Base-by-base conservation (phyloP, 2,329 filamentous ascomycete genomes). In the Monosporascus sp. region DNA sequence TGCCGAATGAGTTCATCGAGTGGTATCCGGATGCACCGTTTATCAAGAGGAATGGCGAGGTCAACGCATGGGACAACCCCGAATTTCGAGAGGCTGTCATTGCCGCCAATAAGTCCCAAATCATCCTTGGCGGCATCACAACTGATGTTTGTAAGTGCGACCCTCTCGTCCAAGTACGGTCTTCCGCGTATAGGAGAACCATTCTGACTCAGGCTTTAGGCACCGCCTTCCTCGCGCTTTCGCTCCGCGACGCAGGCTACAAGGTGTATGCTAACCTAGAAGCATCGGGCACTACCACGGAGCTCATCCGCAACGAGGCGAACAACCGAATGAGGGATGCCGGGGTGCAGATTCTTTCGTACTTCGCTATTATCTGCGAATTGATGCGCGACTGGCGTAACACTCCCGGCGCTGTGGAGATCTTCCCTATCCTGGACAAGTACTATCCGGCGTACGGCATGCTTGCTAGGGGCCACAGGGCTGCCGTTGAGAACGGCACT, bases 1-100 rank as follows among this genome's bases (percentile, higher is more conserved):
- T 91, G 1, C 84, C 86, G 9, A 82, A 85, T 61, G 87, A 90
- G 63, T 87, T 91, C 57, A 66, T 81, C 5, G 76, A 84, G 14
- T 79, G 85, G 80, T 85, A 88, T 64, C 87, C 87, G 26, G 71
- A 81, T 46, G 82, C 84, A 0, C 81, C 87, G 0, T 72, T 90
- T 11, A 81, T 91, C 64, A 75, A 79, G 61, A 83, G 88, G 37
- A 78, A 86, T 56, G 87, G 88, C 40, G 85, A 91, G 65, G 86
- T 91, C 63, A 81, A 90, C 64, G 87, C 88, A 3, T 90, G 86
- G 88, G 88, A 91, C 65, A 90, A 89, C 61, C 60, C 77, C 3
- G 81, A 87, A 0, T 90, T 91, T 73, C 79, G 79, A 37, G 75
- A 74, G 2, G 87, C 88, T 2, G 77, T 91, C 56, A 71, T 77